These are phyloP conservation scores for Daldinia bambusicola DNA, from an alignment of 495 filamentous ascomycete genomes.

Conservation along the genomic window DNA sequence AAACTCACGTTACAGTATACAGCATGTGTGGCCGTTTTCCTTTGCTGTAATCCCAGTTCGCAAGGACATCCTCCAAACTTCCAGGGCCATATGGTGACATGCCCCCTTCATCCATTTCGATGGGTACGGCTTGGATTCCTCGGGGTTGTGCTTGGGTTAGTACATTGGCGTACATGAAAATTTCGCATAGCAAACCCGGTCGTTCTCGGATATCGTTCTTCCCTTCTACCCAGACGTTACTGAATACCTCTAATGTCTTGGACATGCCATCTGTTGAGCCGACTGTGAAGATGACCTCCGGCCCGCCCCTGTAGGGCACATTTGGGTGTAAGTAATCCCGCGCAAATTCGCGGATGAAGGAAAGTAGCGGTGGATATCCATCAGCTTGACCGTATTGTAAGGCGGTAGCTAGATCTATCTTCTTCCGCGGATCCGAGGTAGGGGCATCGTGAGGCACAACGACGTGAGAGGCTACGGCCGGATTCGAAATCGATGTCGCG, in stretches of 20 bases:
- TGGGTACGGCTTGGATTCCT: slow-evolving; percentile 75
- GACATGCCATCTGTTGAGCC: slow-evolving; percentile 86
- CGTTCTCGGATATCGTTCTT: slow-evolving; percentile 71
- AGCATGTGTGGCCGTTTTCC: slow-evolving; percentile 83
- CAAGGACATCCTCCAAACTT: slow-evolving; percentile 79
- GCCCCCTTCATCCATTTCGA: slow-evolving; percentile 80
- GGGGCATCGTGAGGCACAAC: slow-evolving; percentile 74
- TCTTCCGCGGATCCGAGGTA: slow-evolving; percentile 63
- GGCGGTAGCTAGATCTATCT: slow-evolving; percentile 82
- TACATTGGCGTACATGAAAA: slow-evolving; percentile 81
- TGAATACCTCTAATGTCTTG: slow-evolving; percentile 78
- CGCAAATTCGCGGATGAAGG: slow-evolving; percentile 81
- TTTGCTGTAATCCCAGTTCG: slow-evolving; percentile 78
- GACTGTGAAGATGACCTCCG: slow-evolving; percentile 79
- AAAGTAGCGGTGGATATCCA: slow-evolving; percentile 78
- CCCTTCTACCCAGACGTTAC: slow-evolving; percentile 75
- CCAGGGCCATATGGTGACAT: slow-evolving; percentile 74
- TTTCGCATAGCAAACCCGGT: slow-evolving; percentile 78
- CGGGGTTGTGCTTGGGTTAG: slow-evolving; percentile 71
- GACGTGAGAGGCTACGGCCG: slow-evolving; percentile 60
- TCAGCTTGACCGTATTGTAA: slow-evolving; percentile 85
- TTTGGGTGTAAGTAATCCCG: slow-evolving; percentile 80
- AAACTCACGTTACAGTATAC: slow-evolving; percentile 87
- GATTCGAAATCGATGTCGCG: slow-evolving; percentile 36
- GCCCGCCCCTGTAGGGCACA: slow-evolving; percentile 78